Conservation (phyloP, 2,329 filamentous ascomycete genomes). For the Berkeleyomyces basicola region DNA sequence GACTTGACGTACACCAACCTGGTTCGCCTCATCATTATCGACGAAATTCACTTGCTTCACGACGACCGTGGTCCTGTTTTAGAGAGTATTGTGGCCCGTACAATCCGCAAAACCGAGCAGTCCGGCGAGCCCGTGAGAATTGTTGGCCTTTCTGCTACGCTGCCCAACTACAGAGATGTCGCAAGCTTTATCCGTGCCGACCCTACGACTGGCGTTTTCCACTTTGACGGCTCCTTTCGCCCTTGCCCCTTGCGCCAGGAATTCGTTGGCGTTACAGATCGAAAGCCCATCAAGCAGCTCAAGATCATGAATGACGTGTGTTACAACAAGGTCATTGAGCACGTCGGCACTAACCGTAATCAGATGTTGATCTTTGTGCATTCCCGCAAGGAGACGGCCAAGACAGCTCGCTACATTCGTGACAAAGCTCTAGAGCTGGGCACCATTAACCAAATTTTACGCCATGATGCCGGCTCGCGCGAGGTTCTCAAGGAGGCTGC, state of each 20-base stretch:
- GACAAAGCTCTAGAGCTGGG: constrained; percentile 96
- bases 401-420: constrained; percentile 88
- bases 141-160: constrained; percentile 80
- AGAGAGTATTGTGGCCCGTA: constrained; percentile 91
- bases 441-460: constrained; percentile 88
- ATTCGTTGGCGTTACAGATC: constrained; percentile 92
- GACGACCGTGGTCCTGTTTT: constrained; percentile 93
- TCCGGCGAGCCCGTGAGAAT: constrained; percentile 86
- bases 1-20: constrained; percentile 94
- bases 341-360: constrained; percentile 81
- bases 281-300: constrained; percentile 95
- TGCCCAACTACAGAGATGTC: constrained; percentile 93
- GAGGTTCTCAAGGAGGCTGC: constrained; percentile 79
- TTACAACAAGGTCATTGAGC: constrained; percentile 92
- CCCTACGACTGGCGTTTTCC: constrained; percentile 69
- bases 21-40: constrained; percentile 90
- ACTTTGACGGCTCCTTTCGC: constrained; percentile 87
- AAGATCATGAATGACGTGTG: constrained; percentile 99
- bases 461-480: constrained; percentile 78
- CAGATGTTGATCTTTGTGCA: constrained; percentile 99
- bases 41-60: constrained; percentile 94
- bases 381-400: constrained; percentile 93
- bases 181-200: constrained; percentile 90
- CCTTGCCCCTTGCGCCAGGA: constrained; percentile 92
- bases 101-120: constrained; percentile 82